Percentiles rank a stretch among this genome's conserved stretches.
Conservation (phyloP, 257 asterid genomes). For the Cruciata laevipes region DNA sequence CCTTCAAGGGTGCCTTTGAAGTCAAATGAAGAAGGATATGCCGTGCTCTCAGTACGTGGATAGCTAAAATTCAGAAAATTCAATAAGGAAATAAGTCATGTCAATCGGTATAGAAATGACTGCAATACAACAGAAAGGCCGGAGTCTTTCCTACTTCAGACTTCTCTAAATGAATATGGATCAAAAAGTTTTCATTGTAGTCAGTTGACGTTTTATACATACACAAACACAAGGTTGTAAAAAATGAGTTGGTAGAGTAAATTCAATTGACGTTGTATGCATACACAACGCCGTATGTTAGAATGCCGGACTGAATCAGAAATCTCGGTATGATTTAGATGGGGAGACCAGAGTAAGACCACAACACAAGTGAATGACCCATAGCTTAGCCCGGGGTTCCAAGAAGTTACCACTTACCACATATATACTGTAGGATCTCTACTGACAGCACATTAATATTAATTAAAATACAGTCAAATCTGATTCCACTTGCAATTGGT, state of each 20-base stretch:
- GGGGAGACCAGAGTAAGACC: not conserved
- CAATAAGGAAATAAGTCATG: slow-evolving; percentile 10
- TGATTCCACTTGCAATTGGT: too few species aligned
- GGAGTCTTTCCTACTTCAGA: not conserved
- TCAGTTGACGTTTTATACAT: not conserved
- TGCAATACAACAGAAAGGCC: not conserved
- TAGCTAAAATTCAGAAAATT: slow-evolving; percentile 41
- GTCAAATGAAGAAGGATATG: slow-evolving; percentile 88
- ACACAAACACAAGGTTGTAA: too few species aligned
- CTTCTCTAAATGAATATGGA: not conserved
- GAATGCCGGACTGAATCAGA: not conserved
- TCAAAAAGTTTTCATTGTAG: not conserved
- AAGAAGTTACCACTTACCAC: not conserved
- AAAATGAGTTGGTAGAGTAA: too few species aligned
- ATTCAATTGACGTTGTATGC: not conserved
- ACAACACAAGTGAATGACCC: not conserved
- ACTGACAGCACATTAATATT: too few species aligned
- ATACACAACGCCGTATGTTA: not conserved
- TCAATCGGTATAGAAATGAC: not conserved
- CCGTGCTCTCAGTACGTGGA: slow-evolving; percentile 93
- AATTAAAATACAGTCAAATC: too few species aligned
- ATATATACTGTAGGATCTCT: too few species aligned
- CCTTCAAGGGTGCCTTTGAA: slow-evolving; percentile 71
- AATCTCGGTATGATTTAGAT: not conserved
- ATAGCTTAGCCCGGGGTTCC: not conserved